Evolutionary conservation across 805 yeast genomes (phyloP).

Genomic region (Yarrowia keelungensis): DNA sequence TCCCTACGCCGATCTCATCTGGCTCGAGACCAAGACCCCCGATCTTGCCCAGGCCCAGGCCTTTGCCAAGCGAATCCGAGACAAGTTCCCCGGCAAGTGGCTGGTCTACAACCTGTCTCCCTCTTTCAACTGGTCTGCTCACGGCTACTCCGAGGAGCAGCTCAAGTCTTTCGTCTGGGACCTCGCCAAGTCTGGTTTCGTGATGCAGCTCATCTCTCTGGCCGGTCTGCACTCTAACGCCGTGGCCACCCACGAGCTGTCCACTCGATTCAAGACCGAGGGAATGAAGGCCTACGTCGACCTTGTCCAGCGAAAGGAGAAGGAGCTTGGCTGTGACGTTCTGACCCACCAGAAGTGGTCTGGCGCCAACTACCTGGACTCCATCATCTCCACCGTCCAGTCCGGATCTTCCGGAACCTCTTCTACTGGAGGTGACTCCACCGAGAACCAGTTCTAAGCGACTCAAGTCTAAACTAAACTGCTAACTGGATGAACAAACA

Average conservation of each 20-base stretch:
- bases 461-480: neutral
- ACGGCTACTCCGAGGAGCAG: constrained; percentile 59
- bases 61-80: constrained; percentile 58
- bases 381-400: constrained; percentile 54
- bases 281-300: constrained; percentile 70
- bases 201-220: constrained; percentile 64
- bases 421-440: constrained; percentile 55
- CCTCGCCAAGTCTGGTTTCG: constrained; percentile 63
- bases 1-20: constrained; percentile 64
- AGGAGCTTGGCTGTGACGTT: constrained; percentile 57
- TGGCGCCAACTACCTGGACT: constrained; percentile 63
- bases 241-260: constrained; percentile 59
- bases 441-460: constrained; percentile 49
- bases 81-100: constrained; percentile 59
- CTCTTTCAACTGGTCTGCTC: constrained; percentile 65
- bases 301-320: constrained; percentile 58
- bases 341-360: constrained; percentile 69
- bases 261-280: constrained; percentile 56
- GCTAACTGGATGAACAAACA: constrained; percentile 18
- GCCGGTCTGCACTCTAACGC: constrained; percentile 67
- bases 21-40: constrained; percentile 70
- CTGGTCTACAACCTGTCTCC: constrained; percentile 68
- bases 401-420: constrained; percentile 57
- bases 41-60: constrained; percentile 58
- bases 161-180: constrained; percentile 60